A percentile compares a stretch with the other conserved stretches of the same genome.
Evolutionary conservation across 2,329 filamentous ascomycete species (phyloP).

Genomic region (Colletotrichum brevisporum): DNA sequence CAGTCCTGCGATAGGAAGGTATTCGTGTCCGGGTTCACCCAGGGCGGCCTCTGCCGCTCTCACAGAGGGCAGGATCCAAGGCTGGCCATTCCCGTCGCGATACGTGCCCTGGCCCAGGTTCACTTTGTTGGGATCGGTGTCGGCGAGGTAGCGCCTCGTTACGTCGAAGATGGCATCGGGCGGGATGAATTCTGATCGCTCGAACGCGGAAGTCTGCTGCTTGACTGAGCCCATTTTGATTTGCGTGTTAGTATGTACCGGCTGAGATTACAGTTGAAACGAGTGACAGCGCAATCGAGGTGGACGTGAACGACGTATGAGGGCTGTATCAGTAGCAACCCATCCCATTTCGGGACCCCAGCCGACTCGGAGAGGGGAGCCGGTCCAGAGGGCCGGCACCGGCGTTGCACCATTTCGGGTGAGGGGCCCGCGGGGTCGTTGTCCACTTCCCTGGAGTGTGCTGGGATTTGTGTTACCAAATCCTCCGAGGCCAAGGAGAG

Average conservation of each 20-base stretch:
- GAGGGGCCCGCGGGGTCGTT: slow-evolving; percentile 28
- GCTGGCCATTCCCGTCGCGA: slow-evolving; percentile 53
- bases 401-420: slow-evolving; percentile 23
- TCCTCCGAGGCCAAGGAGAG: slow-evolving; percentile 20
- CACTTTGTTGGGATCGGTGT: slow-evolving; percentile 51
- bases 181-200: slow-evolving; percentile 45
- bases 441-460: slow-evolving; percentile 16
- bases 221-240: slow-evolving; percentile 29
- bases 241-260: not conserved
- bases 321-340: not conserved
- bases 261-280: not conserved
- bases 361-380: slow-evolving; percentile 33
- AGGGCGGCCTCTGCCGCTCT: slow-evolving; percentile 44
- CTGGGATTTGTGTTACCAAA: slow-evolving; percentile 17
- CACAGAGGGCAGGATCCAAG: slow-evolving; percentile 57
- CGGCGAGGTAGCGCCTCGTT: slow-evolving; percentile 50
- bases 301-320: not conserved
- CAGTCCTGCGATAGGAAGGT: slow-evolving; percentile 53
- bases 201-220: slow-evolving; percentile 41
- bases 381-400: slow-evolving; percentile 30
- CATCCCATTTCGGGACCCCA: slow-evolving; percentile 22
- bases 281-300: not conserved
- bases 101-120: slow-evolving; percentile 57
- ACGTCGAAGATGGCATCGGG: slow-evolving; percentile 53
- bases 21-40: slow-evolving; percentile 51